Conservation (phyloP, 1,284 basidiomycete species). For the Sporisorium scitamineum region DNA sequence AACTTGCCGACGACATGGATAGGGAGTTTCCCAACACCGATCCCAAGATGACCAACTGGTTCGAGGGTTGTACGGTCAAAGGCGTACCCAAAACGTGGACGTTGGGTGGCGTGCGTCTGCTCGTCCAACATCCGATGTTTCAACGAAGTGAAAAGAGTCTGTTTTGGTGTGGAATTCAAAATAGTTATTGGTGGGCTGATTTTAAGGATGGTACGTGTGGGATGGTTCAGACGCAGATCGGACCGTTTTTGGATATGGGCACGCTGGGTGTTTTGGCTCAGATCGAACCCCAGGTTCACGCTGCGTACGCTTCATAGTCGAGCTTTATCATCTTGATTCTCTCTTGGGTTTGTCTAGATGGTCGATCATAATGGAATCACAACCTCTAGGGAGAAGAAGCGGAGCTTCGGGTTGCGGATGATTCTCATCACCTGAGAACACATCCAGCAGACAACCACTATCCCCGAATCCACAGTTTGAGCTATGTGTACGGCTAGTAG, state of each 20-base stretch:
- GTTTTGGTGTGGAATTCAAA: conserved; percentile 50
- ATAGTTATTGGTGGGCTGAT: conserved; percentile 51
- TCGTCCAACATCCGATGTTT: conserved; percentile 36
- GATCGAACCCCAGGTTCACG: conserved; percentile 40
- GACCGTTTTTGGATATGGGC: conserved; percentile 47
- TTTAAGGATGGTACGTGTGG: conserved; percentile 41
- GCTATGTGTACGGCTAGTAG: no score
- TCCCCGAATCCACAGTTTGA: no score
- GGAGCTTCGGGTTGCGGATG: no score
- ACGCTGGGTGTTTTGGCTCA: conserved; percentile 31
- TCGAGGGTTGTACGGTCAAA: conserved; percentile 35
- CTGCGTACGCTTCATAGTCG: conserved; percentile 22
- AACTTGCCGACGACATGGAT: conserved; percentile 37
- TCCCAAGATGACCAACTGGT: conserved; percentile 36
- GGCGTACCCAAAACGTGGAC: conserved; percentile 49
- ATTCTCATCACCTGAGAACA: no score
- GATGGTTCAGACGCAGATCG: conserved; percentile 47
- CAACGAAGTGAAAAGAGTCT: conserved; percentile 36
- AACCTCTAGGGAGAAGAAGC: no score
- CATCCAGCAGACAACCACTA: no score
- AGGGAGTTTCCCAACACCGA: conserved; percentile 33
- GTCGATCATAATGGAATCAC: not conserved
- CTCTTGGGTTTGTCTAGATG: not conserved
- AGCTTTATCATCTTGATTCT: not conserved
- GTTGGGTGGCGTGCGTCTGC: conserved; percentile 33